Percentiles rank a stretch among this genome's conserved stretches.
Evolutionary conservation across 352 stramenopile genomes (phyloP).

Genomic region (Paralagenidium karlingii): DNA sequence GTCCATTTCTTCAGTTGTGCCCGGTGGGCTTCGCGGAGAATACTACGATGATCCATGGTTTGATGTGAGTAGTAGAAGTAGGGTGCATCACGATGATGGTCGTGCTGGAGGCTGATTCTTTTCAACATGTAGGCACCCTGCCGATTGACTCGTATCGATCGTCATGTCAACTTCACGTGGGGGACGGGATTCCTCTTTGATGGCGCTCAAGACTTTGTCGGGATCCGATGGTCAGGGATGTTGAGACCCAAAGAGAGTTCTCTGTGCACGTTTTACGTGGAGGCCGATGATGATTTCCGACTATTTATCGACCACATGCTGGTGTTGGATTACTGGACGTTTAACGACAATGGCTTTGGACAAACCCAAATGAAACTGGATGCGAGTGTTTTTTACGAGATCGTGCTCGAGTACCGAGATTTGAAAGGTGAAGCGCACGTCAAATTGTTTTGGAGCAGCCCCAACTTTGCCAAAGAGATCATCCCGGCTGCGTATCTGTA

Average conservation of each 20-base stretch:
- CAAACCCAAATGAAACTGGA: conserved; percentile 17
- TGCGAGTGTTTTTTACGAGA: conserved; percentile 18
- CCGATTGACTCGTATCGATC: conserved; percentile 45
- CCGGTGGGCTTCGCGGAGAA: conserved; percentile 39
- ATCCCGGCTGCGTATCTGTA: conserved; percentile 28
- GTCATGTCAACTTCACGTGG: conserved; percentile 67
- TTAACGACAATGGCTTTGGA: conserved; percentile 14
- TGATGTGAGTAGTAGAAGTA: conserved; percentile 4
- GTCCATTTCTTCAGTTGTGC: no score
- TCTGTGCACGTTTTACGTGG: conserved; percentile 28
- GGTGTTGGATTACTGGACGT: conserved; percentile 44
- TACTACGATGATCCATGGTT: conserved; percentile 64
- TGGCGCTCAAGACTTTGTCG: conserved; percentile 34
- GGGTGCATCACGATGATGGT: no score
- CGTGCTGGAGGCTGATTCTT: no score
- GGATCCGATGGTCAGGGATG: conserved; percentile 49
- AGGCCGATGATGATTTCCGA: conserved; percentile 32
- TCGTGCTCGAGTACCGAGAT: conserved; percentile 54
- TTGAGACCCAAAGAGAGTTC: conserved; percentile 30
- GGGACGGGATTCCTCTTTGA: conserved; percentile 25
- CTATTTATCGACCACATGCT: conserved; percentile 52
- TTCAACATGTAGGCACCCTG: no score
- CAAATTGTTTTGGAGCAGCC: conserved; percentile 30
- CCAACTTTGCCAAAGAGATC: conserved; percentile 18
- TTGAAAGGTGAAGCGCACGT: conserved; percentile 20